A percentile compares a stretch with the other conserved stretches of the same genome.
Conservation (phyloP, 345 rosid genomes). For the Syzygium aqueum region DNA sequence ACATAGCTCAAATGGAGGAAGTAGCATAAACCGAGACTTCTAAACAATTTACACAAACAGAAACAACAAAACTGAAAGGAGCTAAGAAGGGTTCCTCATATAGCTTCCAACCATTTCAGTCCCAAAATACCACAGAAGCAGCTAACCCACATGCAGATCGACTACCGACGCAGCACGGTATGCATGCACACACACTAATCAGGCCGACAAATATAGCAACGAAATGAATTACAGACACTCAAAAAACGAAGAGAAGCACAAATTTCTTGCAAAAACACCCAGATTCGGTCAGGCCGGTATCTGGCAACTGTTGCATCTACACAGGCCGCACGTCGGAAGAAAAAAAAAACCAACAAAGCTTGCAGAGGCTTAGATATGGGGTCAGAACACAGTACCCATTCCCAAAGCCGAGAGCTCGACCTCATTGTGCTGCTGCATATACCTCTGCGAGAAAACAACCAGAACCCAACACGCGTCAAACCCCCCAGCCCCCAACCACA, state of each 20-base stretch:
- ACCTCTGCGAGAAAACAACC: slow-evolving; percentile 40
- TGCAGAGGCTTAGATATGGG: neutral
- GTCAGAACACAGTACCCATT: slow-evolving; percentile 33
- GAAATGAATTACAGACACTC: neutral
- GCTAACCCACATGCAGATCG: neutral
- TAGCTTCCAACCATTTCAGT: neutral
- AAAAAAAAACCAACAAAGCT: neutral
- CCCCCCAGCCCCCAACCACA: too few species aligned
- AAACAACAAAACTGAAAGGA: neutral
- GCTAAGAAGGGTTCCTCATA: neutral
- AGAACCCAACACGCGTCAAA: neutral
- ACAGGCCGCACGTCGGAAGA: too few species aligned
- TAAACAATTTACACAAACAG: neutral
- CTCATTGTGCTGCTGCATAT: slow-evolving; percentile 58
- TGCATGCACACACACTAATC: neutral
- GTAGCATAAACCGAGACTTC: neutral
- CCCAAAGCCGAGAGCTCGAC: slow-evolving; percentile 79
- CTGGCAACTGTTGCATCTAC: neutral
- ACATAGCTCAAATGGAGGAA: neutral
- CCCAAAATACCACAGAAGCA: neutral
- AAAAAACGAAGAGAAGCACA: neutral
- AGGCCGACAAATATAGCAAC: neutral
- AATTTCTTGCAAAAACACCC: neutral
- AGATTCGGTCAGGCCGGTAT: neutral
- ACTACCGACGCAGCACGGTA: neutral